Conservation (phyloP, 768 basidiomycete species). For the Russula griseocarnosa region DNA sequence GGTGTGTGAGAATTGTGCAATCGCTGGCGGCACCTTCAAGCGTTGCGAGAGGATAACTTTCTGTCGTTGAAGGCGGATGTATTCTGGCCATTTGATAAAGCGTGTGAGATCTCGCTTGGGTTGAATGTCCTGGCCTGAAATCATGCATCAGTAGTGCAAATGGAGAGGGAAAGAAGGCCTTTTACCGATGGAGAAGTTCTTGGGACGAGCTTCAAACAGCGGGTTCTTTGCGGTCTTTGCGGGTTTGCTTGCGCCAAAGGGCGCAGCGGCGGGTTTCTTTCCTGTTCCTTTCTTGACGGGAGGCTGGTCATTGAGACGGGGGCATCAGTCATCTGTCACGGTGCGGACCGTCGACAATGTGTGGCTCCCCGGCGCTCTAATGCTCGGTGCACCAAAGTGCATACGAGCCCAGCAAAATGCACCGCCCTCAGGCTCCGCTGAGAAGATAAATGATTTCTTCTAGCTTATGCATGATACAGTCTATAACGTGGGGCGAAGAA, state of each 20-base stretch:
- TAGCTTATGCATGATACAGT: conserved; percentile 3
- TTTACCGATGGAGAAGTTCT: conserved; percentile 94
- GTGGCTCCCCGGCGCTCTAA: conserved; percentile 51
- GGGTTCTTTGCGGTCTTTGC: conserved; percentile 87
- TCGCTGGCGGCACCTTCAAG: conserved; percentile 96
- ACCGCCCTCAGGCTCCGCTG: conserved; percentile 41
- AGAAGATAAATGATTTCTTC: not conserved
- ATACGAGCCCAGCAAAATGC: conserved; percentile 44
- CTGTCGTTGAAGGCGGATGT: conserved; percentile 95
- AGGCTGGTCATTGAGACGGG: conserved; percentile 93
- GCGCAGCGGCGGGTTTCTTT: conserved; percentile 84
- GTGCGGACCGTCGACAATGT: conserved; percentile 33
- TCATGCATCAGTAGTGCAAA: not conserved
- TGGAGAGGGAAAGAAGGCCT: conserved; percentile 15
- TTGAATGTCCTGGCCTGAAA: conserved; percentile 87
- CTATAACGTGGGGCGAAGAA: not conserved
- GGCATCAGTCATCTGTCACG: conserved; percentile 37
- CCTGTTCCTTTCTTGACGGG: conserved; percentile 67
- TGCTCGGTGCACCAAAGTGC: conserved; percentile 28
- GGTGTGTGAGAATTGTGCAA: conserved; percentile 95
- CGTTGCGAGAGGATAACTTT: conserved; percentile 98
- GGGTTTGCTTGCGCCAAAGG: conserved; percentile 72
- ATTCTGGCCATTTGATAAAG: conserved; percentile 99
- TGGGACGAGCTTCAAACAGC: conserved; percentile 84
- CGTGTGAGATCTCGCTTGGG: conserved; percentile 88